phyloP scores from a whole-genome alignment of 208 protist species.

The Acanthamoeba castellanii region DNA sequence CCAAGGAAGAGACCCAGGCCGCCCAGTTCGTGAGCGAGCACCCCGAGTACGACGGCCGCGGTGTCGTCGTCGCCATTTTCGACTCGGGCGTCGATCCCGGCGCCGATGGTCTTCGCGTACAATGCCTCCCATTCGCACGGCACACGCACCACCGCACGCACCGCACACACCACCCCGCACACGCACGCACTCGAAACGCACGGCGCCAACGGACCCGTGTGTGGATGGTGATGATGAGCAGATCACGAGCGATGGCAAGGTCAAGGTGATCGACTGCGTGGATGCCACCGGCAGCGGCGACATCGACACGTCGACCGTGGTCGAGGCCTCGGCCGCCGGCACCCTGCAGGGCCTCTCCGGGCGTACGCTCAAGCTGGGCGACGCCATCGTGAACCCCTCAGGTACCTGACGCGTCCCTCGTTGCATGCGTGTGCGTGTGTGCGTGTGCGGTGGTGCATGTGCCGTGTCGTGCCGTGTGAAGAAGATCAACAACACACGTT shows the following conservation, averaged over 20 bases:
- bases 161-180: background rate
- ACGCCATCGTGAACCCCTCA: constrained; percentile 73
- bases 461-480: no score
- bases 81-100: constrained; percentile 86
- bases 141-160: background rate
- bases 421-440: no score
- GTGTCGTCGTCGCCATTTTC: constrained; percentile 84
- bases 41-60: constrained; percentile 81
- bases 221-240: background rate
- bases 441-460: no score
- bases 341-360: constrained; percentile 70
- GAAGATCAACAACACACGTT: no score
- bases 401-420: no score
- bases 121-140: background rate
- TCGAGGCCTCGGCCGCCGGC: constrained; percentile 48
- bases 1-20: constrained; percentile 81
- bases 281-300: constrained; percentile 86
- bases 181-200: background rate
- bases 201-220: background rate
- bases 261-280: constrained; percentile 86
- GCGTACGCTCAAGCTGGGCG: constrained; percentile 70
- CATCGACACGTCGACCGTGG: constrained; percentile 80
- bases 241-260: constrained; percentile 82
- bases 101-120: constrained; percentile 81
- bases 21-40: constrained; percentile 73